Base-by-base conservation (phyloP, 73 alveolate species). In the Urostyla sp. region DNA sequence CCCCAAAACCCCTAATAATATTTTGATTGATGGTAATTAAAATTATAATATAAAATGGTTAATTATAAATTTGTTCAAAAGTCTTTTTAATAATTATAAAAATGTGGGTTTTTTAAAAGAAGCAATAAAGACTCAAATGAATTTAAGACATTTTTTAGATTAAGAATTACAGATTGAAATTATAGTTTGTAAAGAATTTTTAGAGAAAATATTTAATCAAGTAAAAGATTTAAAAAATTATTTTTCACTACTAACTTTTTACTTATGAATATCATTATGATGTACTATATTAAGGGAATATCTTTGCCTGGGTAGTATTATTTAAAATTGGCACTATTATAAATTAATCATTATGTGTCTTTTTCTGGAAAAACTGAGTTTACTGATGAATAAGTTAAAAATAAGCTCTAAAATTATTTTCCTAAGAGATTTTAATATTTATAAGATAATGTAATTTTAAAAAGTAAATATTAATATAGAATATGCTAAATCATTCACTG, bases 221-320 rank as follows among this genome's bases (percentile, higher is more conserved):
- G 44, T 21, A 63, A 63, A 40, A 5, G 20, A n/a, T 24, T 63
- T 23, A 63, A 60, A 31, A 63, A 23, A 63, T 2, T 63, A 2
- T 15, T 35, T 1, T 24, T 63, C n/a, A 35, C 23, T n/a, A 38
- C 37, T 43, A 43, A 63, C 28, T 4, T 63, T 3, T 63, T 63
- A 27, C 61, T 57, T 63, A 63, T 43, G 15, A 8, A 8, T 55
- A 18, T 18, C 3, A 58, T 58, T 34, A 15, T 8, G 11, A 30
- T 13, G 5, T 15, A 31, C 51, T 40, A 58, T 31, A 15, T 5
- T 38, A 28, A 6, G 10, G 79, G 79, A 10, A 63, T 8, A 11
- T 6, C 10, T 3, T 7, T 63, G 3, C 79, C 79, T 38, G 79
- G 79, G 27, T 63, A 63, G 30, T 63, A 63, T 63, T 63, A 63